phyloP scores from a whole-genome alignment of 73 alveolate genomes.

The Durusdinium trenchii region DNA sequence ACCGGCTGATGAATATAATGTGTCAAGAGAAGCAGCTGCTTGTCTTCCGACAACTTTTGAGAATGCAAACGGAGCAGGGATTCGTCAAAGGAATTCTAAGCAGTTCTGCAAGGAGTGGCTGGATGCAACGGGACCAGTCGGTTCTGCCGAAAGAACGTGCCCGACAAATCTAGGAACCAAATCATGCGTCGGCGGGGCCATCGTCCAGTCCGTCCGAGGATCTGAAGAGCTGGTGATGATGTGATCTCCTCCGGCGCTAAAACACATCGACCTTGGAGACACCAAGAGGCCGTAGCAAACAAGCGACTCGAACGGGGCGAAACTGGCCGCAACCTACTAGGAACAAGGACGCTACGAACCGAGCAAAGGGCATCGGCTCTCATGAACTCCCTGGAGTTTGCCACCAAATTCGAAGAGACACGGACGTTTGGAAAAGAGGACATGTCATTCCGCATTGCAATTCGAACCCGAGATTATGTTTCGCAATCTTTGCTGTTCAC shows the following conservation, averaged over 20 bases:
- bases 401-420: too few relatives aligned
- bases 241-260: constrained; percentile 67
- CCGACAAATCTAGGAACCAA: neutral
- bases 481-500: neutral
- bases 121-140: neutral
- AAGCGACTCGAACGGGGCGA: too few relatives aligned
- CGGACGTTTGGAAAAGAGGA: too few relatives aligned
- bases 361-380: too few relatives aligned
- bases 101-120: neutral
- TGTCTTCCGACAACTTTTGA: neutral
- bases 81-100: neutral
- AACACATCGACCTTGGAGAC: constrained; percentile 68
- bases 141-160: neutral
- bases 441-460: too few relatives aligned
- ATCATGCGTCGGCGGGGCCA: too few relatives aligned
- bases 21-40: neutral
- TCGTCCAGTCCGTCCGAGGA: neutral
- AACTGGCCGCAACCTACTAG: too few relatives aligned
- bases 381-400: too few relatives aligned
- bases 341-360: too few relatives aligned
- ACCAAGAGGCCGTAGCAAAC: neutral
- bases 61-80: neutral
- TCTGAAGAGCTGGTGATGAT: constrained; percentile 62
- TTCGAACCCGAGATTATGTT: too few relatives aligned
- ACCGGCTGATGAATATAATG: neutral